phyloP scores from a whole-genome alignment of 2,329 filamentous ascomycete genomes.

The Penicillium sp. region DNA sequence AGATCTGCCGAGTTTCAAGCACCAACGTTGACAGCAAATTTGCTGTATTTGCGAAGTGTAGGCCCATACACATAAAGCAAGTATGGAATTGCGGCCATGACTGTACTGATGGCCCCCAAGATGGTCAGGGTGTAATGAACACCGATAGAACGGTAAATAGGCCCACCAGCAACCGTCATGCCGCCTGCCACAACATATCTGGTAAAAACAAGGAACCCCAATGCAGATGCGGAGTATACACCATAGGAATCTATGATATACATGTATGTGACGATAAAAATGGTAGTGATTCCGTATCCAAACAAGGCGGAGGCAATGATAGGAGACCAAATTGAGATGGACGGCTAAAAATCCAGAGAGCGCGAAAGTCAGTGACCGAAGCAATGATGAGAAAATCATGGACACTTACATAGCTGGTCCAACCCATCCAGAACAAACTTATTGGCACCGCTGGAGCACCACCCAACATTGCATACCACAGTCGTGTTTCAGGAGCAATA shows the following conservation, averaged over 20 bases:
- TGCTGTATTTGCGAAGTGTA: conserved; percentile 3
- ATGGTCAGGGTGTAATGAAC: conserved; percentile 42
- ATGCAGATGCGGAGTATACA: conserved; percentile 48
- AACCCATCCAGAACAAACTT: conserved; percentile 58
- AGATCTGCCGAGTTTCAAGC: not conserved
- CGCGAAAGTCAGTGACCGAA: not conserved
- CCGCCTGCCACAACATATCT: conserved; percentile 41
- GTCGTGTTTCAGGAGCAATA: conserved; percentile 46
- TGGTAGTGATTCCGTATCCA: conserved; percentile 48
- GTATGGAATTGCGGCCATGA: conserved; percentile 43
- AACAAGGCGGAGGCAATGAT: conserved; percentile 51
- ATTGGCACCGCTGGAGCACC: conserved; percentile 50
- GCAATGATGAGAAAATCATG: not conserved
- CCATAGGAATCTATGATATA: conserved; percentile 59
- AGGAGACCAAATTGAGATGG: conserved; percentile 51
- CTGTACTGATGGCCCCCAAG: conserved; percentile 33
- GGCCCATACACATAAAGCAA: conserved; percentile 15
- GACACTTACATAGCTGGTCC: conserved; percentile 40
- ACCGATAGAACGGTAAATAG: conserved; percentile 40
- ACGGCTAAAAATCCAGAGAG: conserved; percentile 1
- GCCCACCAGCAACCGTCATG: conserved; percentile 30
- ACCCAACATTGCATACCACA: conserved; percentile 54
- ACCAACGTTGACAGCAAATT: not conserved
- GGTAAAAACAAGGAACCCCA: conserved; percentile 42
- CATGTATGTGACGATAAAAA: conserved; percentile 52